A percentile compares a stretch with the other conserved stretches of the same genome.
Conservation (phyloP, 208 protist species). For the Acanthamoeba sp. region DNA sequence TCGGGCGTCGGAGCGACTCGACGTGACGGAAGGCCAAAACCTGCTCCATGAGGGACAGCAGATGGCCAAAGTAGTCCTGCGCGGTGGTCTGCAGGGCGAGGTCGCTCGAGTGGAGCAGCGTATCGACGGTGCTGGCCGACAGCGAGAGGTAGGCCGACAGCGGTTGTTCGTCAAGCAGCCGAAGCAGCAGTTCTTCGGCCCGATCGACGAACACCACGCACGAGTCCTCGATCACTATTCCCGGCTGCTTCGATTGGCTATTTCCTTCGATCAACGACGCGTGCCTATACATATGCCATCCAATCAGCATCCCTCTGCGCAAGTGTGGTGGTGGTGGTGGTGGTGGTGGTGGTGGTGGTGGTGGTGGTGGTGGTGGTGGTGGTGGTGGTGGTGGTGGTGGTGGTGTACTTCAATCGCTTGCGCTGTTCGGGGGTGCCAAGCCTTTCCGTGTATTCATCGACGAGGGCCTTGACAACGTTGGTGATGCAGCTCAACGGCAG, state of each 20-base stretch:
- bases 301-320: neutral
- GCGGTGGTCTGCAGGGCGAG: neutral
- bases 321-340: neutral
- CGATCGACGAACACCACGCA: conserved; percentile 59
- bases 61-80: conserved; percentile 53
- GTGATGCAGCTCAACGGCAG: conserved; percentile 28
- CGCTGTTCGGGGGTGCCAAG: conserved; percentile 27
- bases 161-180: conserved; percentile 31
- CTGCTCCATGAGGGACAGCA: conserved; percentile 11
- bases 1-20: neutral
- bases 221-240: neutral
- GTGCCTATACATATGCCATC: neutral
- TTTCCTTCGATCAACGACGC: conserved; percentile 38
- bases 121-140: conserved; percentile 31
- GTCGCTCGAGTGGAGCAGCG: conserved; percentile 40
- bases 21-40: conserved; percentile 35
- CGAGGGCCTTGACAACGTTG: neutral
- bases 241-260: neutral
- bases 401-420: neutral
- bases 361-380: no score
- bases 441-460: neutral
- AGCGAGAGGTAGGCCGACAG: conserved; percentile 58
- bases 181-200: conserved; percentile 34
- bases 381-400: no score
- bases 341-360: no score